These are phyloP conservation scores for Dothidotthia symphoricarpi DNA, from an alignment of 2,329 filamentous ascomycete genomes.

Conservation along the genomic window DNA sequence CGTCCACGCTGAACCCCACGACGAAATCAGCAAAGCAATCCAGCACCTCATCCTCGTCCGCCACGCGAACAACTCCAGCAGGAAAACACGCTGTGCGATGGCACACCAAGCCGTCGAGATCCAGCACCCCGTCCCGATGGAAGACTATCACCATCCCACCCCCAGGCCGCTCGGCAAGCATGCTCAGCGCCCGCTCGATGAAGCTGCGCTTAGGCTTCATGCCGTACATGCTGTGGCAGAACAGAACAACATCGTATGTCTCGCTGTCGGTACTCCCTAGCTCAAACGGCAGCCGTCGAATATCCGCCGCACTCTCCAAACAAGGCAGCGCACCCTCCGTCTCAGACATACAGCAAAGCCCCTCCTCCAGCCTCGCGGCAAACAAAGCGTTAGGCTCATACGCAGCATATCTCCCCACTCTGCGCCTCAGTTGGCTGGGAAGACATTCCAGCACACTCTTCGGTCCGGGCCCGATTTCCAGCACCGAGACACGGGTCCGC, in stretches of 20 bases:
- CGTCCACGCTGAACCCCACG: constrained; percentile 46
- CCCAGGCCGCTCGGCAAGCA: constrained; percentile 47
- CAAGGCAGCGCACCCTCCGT: constrained; percentile 42
- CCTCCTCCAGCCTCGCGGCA: constrained; percentile 46
- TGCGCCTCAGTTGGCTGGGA: constrained; percentile 44
- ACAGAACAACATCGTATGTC: constrained; percentile 57
- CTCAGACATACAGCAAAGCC: constrained; percentile 37
- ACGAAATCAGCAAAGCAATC: constrained; percentile 56
- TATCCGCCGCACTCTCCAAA: constrained; percentile 42
- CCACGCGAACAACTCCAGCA: constrained; percentile 46
- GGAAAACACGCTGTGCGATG: constrained; percentile 51
- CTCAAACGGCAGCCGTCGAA: constrained; percentile 45
- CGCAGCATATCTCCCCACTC: constrained; percentile 53
- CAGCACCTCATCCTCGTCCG: constrained; percentile 48
- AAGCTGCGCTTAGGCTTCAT: constrained; percentile 51
- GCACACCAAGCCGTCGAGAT: constrained; percentile 51
- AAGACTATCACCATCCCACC: constrained; percentile 55
- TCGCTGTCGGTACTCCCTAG: constrained; percentile 23
- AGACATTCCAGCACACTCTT: constrained; percentile 55
- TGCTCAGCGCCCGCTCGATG: constrained; percentile 49
- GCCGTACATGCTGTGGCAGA: constrained; percentile 65
- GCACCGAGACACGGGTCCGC: constrained; percentile 48
- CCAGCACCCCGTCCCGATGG: constrained; percentile 51
- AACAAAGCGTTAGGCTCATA: constrained; percentile 55
- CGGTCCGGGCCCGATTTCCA: constrained; percentile 62